These are phyloP conservation scores for Trichoderma breve DNA, from an alignment of 2,329 filamentous ascomycete species.

Conservation along the genomic window DNA sequence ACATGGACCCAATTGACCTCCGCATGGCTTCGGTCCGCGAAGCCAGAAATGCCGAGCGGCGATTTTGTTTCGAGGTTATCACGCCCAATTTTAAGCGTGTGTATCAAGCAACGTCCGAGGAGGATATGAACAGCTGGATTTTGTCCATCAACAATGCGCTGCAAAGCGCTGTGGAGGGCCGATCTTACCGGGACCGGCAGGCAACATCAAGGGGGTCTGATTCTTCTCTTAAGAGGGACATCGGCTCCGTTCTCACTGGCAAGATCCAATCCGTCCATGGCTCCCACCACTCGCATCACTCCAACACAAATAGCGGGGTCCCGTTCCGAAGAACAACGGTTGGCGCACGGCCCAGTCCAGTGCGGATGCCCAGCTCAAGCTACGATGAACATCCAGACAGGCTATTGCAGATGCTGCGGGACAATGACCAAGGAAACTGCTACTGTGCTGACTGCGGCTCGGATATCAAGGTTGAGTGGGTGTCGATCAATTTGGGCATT, in stretches of 20 bases:
- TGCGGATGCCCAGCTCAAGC: slow-evolving; percentile 65
- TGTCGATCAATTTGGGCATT: slow-evolving; percentile 95
- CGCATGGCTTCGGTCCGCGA: slow-evolving; percentile 96
- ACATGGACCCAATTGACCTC: slow-evolving; percentile 97
- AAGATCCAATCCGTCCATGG: slow-evolving; percentile 75
- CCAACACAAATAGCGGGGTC: slow-evolving; percentile 47
- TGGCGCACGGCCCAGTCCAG: slow-evolving; percentile 75
- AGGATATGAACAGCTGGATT: slow-evolving; percentile 98
- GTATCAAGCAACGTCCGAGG: slow-evolving; percentile 95
- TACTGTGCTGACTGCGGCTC: slow-evolving; percentile 95
- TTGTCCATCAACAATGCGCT: slow-evolving; percentile 93
- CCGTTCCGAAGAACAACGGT: slow-evolving; percentile 87
- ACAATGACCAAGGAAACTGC: slow-evolving; percentile 87
- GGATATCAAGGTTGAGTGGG: slow-evolving; percentile 93
- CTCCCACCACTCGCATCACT: slow-evolving; percentile 49
- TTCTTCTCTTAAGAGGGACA: slow-evolving; percentile 71
- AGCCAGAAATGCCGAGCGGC: slow-evolving; percentile 86
- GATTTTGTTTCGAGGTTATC: slow-evolving; percentile 98
- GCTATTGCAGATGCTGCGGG: slow-evolving; percentile 80
- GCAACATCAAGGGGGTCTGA: slow-evolving; percentile 41
- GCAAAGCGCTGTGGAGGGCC: slow-evolving; percentile 90
- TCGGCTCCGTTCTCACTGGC: slow-evolving; percentile 87
- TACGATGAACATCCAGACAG: slow-evolving; percentile 83
- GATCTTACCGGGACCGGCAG: slow-evolving; percentile 58
- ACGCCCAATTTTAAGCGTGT: slow-evolving; percentile 94